phyloP scores from a whole-genome alignment of 2,329 filamentous ascomycete species.

The Aspergillus neotritici region DNA sequence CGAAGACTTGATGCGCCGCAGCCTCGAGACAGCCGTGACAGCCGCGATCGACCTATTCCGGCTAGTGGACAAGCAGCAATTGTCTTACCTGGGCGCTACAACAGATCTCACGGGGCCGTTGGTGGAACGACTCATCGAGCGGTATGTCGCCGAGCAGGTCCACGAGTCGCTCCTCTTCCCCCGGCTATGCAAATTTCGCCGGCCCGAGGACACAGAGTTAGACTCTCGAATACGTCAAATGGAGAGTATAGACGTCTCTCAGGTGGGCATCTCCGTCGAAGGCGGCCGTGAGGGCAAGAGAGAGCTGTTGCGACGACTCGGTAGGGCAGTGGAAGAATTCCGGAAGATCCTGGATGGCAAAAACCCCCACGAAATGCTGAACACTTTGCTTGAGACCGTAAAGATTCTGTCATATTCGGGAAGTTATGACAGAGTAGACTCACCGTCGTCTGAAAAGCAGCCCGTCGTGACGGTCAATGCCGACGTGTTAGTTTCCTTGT shows the following conservation, averaged over 20 bases:
- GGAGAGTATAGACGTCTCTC: constrained; percentile 88
- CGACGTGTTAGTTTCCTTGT: constrained; percentile 84
- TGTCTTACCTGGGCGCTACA: constrained; percentile 84
- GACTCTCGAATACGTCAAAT: constrained; percentile 89
- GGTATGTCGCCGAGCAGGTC: constrained; percentile 88
- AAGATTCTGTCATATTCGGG: constrained; percentile 72
- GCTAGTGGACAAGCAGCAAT: constrained; percentile 87
- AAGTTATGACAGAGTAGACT: constrained; percentile 33
- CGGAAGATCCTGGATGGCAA: constrained; percentile 72
- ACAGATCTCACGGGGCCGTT: constrained; percentile 88
- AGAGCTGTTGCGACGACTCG: constrained; percentile 70
- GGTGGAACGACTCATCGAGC: constrained; percentile 89
- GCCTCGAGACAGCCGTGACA: constrained; percentile 86
- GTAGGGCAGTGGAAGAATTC: constrained; percentile 79
- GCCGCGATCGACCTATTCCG: constrained; percentile 94
- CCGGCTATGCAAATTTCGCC: constrained; percentile 68
- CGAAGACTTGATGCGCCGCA: constrained; percentile 81
- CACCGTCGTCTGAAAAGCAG: constrained; percentile 47
- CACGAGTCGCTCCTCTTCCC: constrained; percentile 81
- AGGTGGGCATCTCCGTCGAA: constrained; percentile 82
- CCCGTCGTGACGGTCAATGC: constrained; percentile 66
- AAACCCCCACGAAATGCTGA: constrained; percentile 85
- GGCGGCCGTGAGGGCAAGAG: constrained; percentile 73
- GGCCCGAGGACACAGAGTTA: constrained; percentile 77
- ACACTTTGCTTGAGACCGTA: constrained; percentile 69